These are phyloP conservation scores for Heliocybe sulcata DNA, from an alignment of 1,284 basidiomycete genomes.

Conservation along the genomic window DNA sequence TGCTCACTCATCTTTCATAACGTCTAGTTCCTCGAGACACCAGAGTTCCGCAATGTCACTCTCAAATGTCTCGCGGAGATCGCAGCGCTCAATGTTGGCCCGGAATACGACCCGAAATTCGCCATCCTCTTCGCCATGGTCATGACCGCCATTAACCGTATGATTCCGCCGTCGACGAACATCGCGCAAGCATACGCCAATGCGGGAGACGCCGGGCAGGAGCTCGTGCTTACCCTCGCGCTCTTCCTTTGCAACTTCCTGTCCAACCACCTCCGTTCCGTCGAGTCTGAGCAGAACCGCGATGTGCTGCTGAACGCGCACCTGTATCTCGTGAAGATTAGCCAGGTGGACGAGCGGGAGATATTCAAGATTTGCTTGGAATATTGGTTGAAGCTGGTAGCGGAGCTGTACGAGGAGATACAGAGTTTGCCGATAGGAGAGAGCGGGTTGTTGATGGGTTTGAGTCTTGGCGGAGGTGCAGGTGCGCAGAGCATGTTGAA, in stretches of 20 bases:
- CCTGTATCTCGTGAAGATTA: conserved; percentile 98
- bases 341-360: conserved; percentile 97
- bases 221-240: conserved; percentile 95
- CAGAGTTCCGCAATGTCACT: conserved; percentile 97
- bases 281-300: conserved; percentile 89
- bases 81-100: conserved; percentile 88
- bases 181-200: conserved; percentile 91
- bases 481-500: conserved; percentile 62
- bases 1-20: conserved; percentile 5
- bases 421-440: conserved; percentile 90
- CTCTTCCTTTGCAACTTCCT: conserved; percentile 98
- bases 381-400: conserved; percentile 98
- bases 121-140: conserved; percentile 97
- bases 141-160: conserved; percentile 94
- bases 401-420: conserved; percentile 97
- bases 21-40: conserved; percentile 88
- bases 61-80: conserved; percentile 99
- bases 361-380: conserved; percentile 99
- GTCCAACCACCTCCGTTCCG: conserved; percentile 83
- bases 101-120: conserved; percentile 98
- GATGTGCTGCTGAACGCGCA: conserved; percentile 96
- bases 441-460: conserved; percentile 88
- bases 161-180: conserved; percentile 96
- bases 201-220: conserved; percentile 90
- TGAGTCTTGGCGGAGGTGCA: conserved; percentile 74